These are phyloP conservation scores for Colletotrichum camelliae DNA, from an alignment of 2,329 filamentous ascomycete species.

Conservation along the genomic window DNA sequence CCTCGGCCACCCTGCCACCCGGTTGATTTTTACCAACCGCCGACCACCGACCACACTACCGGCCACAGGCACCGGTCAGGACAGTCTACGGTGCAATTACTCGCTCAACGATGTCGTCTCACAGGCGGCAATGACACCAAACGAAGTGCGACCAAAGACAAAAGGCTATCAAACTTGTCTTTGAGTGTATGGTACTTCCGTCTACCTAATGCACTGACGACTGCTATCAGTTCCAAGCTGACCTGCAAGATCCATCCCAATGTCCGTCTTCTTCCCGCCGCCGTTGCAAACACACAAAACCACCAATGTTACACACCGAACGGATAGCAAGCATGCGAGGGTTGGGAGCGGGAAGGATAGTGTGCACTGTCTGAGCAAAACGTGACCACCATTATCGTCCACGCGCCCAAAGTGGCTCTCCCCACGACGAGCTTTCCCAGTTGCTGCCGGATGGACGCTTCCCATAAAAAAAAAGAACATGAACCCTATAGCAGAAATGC, in stretches of 20 bases:
- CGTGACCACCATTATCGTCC: neutral
- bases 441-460: constrained; percentile 16
- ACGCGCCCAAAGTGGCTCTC: neutral
- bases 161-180: neutral
- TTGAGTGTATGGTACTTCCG: constrained; percentile 8
- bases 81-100: neutral
- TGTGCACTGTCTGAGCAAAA: neutral
- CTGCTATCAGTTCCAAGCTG: constrained; percentile 4
- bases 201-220: constrained; percentile 13
- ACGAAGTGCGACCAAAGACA: neutral
- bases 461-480: constrained; percentile 6
- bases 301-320: constrained; percentile 10
- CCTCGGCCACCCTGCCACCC: neutral
- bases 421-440: neutral
- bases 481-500: constrained; percentile 18
- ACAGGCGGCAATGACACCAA: neutral
- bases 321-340: neutral
- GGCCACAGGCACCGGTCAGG: neutral
- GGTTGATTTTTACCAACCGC: neutral
- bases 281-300: neutral
- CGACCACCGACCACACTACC: neutral
- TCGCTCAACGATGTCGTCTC: neutral
- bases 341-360: neutral
- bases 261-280: neutral
- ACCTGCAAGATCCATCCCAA: constrained; percentile 4